Evolutionary conservation across 1,139 yeast species (phyloP).

Genomic region (Pichia sp.): DNA sequence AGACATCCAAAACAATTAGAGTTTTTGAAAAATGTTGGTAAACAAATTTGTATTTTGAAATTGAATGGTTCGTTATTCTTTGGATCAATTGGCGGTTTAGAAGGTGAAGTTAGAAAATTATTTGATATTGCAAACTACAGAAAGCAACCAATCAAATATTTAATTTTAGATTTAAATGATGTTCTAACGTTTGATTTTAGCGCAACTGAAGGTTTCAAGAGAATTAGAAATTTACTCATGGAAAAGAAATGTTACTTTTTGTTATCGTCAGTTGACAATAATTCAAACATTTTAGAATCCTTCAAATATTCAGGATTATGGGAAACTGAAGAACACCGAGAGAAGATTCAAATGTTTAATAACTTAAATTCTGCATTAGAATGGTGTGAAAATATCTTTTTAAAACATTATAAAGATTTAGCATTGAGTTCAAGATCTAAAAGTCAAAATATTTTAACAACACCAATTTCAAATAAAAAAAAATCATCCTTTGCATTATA

Average conservation of each 20-base stretch:
- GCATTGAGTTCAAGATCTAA: conserved; percentile 12
- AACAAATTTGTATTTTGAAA: conserved; percentile 82
- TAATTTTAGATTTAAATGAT: conserved; percentile 77
- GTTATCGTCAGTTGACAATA: conserved; percentile 66
- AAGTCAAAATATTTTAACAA: background rate
- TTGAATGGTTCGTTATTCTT: conserved; percentile 84
- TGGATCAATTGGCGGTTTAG: conserved; percentile 92
- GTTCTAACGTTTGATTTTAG: conserved; percentile 81
- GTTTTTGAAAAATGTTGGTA: conserved; percentile 78
- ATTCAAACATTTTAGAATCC: conserved; percentile 54
- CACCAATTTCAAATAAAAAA: conserved; percentile 9
- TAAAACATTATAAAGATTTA: conserved; percentile 52
- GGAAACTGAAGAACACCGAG: conserved; percentile 37
- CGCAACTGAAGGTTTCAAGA: conserved; percentile 92
- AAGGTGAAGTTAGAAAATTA: conserved; percentile 59
- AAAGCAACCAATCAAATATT: conserved; percentile 59
- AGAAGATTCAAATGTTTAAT: conserved; percentile 54
- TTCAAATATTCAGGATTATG: conserved; percentile 69
- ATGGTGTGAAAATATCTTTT: conserved; percentile 92
- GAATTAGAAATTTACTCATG: conserved; percentile 72
- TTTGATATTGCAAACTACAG: conserved; percentile 50
- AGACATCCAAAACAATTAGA: conserved; percentile 88
- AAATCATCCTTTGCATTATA: conserved; percentile 15
- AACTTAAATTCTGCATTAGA: conserved; percentile 84
- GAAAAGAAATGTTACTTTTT: conserved; percentile 67